Evolutionary conservation across 306 rosid genomes (phyloP), one percentile per base, ranked within the genome.

Genomic region (Heteromeles arbutifolia): DNA sequence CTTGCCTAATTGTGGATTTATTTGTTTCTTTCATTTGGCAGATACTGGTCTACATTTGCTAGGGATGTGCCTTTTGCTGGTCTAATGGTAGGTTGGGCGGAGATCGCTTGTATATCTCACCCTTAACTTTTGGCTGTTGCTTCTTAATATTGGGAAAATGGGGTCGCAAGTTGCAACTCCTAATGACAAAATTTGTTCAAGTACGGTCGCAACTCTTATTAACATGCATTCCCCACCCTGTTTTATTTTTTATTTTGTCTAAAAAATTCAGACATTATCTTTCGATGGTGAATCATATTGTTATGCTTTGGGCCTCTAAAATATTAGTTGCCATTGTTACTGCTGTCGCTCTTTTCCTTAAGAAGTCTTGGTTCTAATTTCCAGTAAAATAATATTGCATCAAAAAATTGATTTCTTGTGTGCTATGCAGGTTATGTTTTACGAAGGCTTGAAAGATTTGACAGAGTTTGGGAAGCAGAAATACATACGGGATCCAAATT

Each of bases 11-110:
- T 52, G 73, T 53, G 75, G 69, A 69, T 58, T 50, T 72, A 72
- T 44, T 76, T 84, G 82, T 82, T 74, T 79, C 57, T 72, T 87
- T 77, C 50, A 61, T 85, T 53, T 61, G 74, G 63, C 86, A 93
- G 98, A 74, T 93, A 87, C 67, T 87, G 91, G 87, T 89, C 95
- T 62, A 93, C 97, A 19, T 86, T 93, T 32, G 98, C 97, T 72
- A 86, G 98, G 85, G 98, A 93, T 81, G 91, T 93, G 78, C 98
- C 98, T 34, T 93, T 90, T 80, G 97, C 98, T 31, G 97, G 98
- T 75, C 80, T 93, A 61, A 93, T 93, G 98, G 96, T 93, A 86
- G 26, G 65, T 77, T 66, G 43, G 74, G 21, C 17, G n/a, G 48
- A 48, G 63, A 22, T 32, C 1, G 22, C 21, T 31, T 34, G 5